Percentiles rank a stretch among this genome's conserved stretches.
phyloP scores from a whole-genome alignment of 2,329 filamentous ascomycete genomes.

The Fusarium drepaniforme region DNA sequence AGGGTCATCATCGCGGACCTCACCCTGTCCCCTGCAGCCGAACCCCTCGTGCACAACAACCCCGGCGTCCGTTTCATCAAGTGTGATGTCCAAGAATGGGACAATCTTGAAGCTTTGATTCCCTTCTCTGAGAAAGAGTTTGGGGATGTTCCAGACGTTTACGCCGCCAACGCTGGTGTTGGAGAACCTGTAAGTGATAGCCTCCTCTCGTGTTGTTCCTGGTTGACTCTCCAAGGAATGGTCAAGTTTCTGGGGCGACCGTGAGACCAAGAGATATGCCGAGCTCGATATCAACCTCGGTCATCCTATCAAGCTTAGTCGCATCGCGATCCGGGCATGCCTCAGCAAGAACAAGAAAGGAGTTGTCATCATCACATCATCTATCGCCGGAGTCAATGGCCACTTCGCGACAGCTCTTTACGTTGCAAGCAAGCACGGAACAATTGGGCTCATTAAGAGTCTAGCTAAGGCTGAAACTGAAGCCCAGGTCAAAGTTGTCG shows the following conservation, averaged over 20 bases:
- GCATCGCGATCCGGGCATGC: constrained; percentile 16
- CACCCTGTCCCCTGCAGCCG: not conserved
- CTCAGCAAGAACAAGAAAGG: constrained; percentile 16
- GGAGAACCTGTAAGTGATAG: constrained; percentile 8
- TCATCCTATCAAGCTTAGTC: constrained; percentile 16
- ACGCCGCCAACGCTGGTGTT: constrained; percentile 14
- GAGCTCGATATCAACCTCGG: constrained; percentile 17
- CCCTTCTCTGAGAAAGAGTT: not conserved
- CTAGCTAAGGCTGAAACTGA: constrained; percentile 6
- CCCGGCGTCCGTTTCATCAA: not conserved
- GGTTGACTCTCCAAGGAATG: constrained; percentile 2
- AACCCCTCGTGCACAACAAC: not conserved
- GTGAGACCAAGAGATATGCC: constrained; percentile 5
- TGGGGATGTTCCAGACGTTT: constrained; percentile 13
- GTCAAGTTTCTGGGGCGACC: constrained; percentile 22
- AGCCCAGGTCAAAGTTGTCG: constrained; percentile 2
- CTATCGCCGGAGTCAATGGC: constrained; percentile 12
- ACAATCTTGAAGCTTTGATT: constrained; percentile 4
- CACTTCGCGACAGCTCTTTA: not conserved
- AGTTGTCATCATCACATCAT: constrained; percentile 6
- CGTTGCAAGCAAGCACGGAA: constrained; percentile 1
- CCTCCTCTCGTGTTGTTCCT: not conserved
- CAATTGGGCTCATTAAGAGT: constrained; percentile 1
- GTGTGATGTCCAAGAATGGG: constrained; percentile 20
- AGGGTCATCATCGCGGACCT: constrained; percentile 16